phyloP scores from a whole-genome alignment of 352 stramenopile species.

The Peronospora farinosa region DNA sequence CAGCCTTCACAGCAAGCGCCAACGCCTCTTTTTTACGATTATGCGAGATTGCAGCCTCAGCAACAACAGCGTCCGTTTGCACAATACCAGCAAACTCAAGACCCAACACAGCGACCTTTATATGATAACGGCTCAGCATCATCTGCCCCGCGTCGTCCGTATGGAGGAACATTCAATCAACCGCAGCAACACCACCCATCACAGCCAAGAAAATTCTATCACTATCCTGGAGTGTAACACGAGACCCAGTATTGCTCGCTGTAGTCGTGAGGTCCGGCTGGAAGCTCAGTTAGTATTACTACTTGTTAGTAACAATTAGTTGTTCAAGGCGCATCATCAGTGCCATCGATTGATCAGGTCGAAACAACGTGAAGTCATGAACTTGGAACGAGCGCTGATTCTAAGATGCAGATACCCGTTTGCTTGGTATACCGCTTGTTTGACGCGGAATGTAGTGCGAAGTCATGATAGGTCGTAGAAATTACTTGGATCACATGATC shows the following conservation, averaged over 20 bases:
- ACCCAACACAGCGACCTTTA: constrained; percentile 6
- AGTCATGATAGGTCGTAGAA: too few species aligned
- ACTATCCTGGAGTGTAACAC: constrained; percentile 39
- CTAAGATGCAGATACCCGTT: not conserved
- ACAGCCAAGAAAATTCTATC: constrained; percentile 32
- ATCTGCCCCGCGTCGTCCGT: constrained; percentile 29
- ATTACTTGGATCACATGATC: too few species aligned
- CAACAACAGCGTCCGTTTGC: constrained; percentile 34
- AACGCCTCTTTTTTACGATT: constrained; percentile 34
- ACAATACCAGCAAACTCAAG: constrained; percentile 35
- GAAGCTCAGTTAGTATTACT: constrained; percentile 24
- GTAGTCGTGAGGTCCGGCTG: constrained; percentile 13
- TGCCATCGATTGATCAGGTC: not conserved
- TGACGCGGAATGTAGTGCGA: too few species aligned
- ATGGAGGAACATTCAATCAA: constrained; percentile 42
- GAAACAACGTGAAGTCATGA: not conserved
- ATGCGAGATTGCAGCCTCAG: constrained; percentile 27
- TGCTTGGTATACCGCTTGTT: not conserved
- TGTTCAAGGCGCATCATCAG: not conserved
- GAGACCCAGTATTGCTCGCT: constrained; percentile 20
- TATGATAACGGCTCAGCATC: constrained; percentile 29
- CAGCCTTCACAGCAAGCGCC: constrained; percentile 15
- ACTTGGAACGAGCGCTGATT: not conserved
- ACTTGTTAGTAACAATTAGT: not conserved
- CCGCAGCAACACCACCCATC: constrained; percentile 24